These are phyloP conservation scores for Fulvia fulva DNA, from an alignment of 2,329 filamentous ascomycete genomes.

Conservation along the genomic window DNA sequence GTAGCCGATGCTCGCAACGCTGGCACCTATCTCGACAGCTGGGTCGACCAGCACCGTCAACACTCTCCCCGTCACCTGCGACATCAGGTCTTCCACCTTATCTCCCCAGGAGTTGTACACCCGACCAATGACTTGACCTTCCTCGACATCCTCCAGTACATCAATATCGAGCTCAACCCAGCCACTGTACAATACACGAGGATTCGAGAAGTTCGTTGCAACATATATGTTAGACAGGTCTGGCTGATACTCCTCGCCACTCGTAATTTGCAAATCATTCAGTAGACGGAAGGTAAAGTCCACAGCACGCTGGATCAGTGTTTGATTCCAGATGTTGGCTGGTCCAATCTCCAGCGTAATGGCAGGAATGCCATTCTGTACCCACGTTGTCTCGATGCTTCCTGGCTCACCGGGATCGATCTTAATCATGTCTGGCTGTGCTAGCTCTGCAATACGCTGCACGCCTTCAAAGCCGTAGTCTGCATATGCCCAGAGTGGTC, in stretches of 20 bases:
- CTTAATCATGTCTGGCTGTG: slow-evolving; percentile 39
- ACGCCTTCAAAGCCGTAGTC: slow-evolving; percentile 38
- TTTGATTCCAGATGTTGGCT: slow-evolving; percentile 37
- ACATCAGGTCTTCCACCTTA: slow-evolving; percentile 33
- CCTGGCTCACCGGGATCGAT: slow-evolving; percentile 39
- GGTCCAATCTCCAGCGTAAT: slow-evolving; percentile 39
- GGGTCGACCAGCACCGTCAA: slow-evolving; percentile 35
- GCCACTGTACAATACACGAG: slow-evolving; percentile 32
- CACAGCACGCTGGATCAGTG: slow-evolving; percentile 35
- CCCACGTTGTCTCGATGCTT: slow-evolving; percentile 38
- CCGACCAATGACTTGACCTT: slow-evolving; percentile 36
- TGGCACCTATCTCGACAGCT: slow-evolving; percentile 34
- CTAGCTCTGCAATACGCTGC: slow-evolving; percentile 38
- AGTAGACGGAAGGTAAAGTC: slow-evolving; percentile 30
- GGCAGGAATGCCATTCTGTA: slow-evolving; percentile 34
- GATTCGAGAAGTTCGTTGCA: slow-evolving; percentile 30
- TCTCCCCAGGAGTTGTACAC: slow-evolving; percentile 37
- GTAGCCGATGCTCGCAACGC: slow-evolving; percentile 36
- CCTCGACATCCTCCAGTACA: slow-evolving; percentile 34
- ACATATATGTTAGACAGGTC: slow-evolving; percentile 26
- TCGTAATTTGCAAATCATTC: slow-evolving; percentile 26
- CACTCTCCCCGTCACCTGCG: slow-evolving; percentile 34
- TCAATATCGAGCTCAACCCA: slow-evolving; percentile 27
- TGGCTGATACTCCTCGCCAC: slow-evolving; percentile 2
- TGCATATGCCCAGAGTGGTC: slow-evolving; percentile 39